A percentile compares a stretch with the other conserved stretches of the same genome.
These are phyloP conservation scores for Asterella californica DNA, from an alignment of 225 moss, liverwort and hornwort species.

Conservation along the genomic window DNA sequence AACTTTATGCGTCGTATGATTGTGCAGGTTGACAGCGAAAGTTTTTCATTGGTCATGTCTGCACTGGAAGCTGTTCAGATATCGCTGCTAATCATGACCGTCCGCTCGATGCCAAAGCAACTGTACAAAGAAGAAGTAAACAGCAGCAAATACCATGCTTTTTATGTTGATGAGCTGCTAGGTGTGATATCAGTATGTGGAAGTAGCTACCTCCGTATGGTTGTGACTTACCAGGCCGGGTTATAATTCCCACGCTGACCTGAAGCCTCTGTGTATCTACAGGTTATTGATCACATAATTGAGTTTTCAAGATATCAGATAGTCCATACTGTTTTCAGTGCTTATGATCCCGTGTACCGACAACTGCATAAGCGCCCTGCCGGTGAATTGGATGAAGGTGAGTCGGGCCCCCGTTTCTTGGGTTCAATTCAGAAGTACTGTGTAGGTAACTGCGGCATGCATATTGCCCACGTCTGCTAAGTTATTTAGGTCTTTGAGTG, in stretches of 20 bases:
- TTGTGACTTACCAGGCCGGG: not conserved
- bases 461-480: not conserved
- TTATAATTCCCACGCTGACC: not conserved
- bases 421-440: not conserved
- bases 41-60: conserved; percentile 62
- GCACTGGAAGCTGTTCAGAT: conserved; percentile 87
- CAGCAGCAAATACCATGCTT: not conserved
- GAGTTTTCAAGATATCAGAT: conserved; percentile 83
- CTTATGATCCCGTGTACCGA: conserved; percentile 84
- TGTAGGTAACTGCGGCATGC: not conserved
- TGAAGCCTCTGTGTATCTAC: conserved; percentile 16
- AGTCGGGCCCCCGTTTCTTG: not conserved
- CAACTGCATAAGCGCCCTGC: conserved; percentile 73
- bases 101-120: conserved; percentile 85
- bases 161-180: no score
- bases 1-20: not conserved
- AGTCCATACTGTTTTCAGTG: conserved; percentile 75
- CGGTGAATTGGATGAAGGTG: conserved; percentile 66
- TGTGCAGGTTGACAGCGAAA: conserved; percentile 65
- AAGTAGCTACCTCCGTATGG: not conserved
- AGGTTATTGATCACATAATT: conserved; percentile 82
- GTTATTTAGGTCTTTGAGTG: no score
- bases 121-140: conserved; percentile 87
- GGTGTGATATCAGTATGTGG: not conserved
- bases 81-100: conserved; percentile 78